Evolutionary conservation across 75 land plant species (phyloP), one percentile per base, ranked within the genome.

Genomic region (Chamaecyparis obtusa): DNA sequence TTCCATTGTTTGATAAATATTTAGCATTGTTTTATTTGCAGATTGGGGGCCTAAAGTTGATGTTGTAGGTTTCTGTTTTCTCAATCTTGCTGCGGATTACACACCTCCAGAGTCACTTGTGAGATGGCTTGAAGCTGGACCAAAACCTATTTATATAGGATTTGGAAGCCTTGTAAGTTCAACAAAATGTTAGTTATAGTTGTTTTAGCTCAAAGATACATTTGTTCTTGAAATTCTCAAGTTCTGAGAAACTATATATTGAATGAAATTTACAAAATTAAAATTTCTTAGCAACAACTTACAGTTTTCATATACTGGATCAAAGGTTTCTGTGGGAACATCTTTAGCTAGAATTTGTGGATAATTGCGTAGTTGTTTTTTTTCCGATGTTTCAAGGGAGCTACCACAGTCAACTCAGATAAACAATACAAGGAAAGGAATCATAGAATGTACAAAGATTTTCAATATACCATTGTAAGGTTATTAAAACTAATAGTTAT

Each of bases 21-120:
- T 80, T 81, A 13, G 15, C 48, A 11, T 43, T 54, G 85, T 84
- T 84, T 30, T 84, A 16, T 86, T 91, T 92, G 89, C 95, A 97
- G 99, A 98, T 85, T 98, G 99, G 99, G 99, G 99, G 27, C 95
- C 97, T 5, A 91, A 91, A 88, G 86, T 98, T 86, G 99, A 98
- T 90, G 99, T 98, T 35, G 99, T 98, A 74, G 99, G 99, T n/a
- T 98, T 96, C 89, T 98, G 99, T 90, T 98, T 98, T 89, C 94
- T 98, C 86, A 94, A 98, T 85, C 95, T 98, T 90, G 94, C 96
- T 72, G 84, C 92, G 77, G 95, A 94, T 84, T 97, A 93, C 89
- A 87, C 92, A 83, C 99, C 99, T 78, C 95, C 95, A 15, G 93
- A 95, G 83, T 77, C 88, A 36, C 94, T 98, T 84, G 87, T 94